Conservation (phyloP, 805 yeast genomes). For the Candida loeiensis region DNA sequence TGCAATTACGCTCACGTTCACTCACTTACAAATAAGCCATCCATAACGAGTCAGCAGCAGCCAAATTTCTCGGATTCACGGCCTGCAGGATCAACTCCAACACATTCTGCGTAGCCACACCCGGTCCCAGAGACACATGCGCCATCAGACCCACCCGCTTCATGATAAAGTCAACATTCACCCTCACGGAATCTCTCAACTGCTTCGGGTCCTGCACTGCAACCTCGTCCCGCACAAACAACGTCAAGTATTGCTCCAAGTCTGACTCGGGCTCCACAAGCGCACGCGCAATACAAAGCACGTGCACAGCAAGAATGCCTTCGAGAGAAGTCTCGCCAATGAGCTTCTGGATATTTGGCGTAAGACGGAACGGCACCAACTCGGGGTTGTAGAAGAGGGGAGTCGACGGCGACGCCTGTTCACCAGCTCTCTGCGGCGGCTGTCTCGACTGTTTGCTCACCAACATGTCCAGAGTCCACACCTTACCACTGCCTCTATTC, state of each 20-base stretch:
- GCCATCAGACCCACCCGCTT: constrained; percentile 75
- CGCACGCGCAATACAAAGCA: constrained; percentile 83
- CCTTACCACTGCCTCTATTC: constrained; percentile 76
- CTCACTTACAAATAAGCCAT: constrained; percentile 79
- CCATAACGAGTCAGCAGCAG: constrained; percentile 88
- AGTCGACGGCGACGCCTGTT: constrained; percentile 48
- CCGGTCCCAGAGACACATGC: constrained; percentile 56
- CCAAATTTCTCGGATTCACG: constrained; percentile 89
- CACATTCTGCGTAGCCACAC: constrained; percentile 83
- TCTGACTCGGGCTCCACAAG: constrained; percentile 90
- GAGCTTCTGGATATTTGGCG: constrained; percentile 91
- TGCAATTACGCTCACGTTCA: too few species aligned
- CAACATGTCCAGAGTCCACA: constrained; percentile 93
- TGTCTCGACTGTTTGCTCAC: constrained; percentile 57
- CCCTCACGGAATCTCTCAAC: constrained; percentile 78
- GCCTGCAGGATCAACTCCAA: constrained; percentile 91
- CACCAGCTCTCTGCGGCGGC: constrained; percentile 29
- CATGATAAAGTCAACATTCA: constrained; percentile 80
- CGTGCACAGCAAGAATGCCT: constrained; percentile 81
- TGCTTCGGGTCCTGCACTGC: constrained; percentile 79
- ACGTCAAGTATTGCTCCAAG: constrained; percentile 83
- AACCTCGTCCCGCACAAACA: constrained; percentile 94
- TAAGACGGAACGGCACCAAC: constrained; percentile 91
- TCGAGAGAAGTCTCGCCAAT: constrained; percentile 94
- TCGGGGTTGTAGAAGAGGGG: constrained; percentile 91